These are phyloP conservation scores for Maudiozyma pseudohumilis DNA, from an alignment of 805 yeast genomes.

Conservation along the genomic window DNA sequence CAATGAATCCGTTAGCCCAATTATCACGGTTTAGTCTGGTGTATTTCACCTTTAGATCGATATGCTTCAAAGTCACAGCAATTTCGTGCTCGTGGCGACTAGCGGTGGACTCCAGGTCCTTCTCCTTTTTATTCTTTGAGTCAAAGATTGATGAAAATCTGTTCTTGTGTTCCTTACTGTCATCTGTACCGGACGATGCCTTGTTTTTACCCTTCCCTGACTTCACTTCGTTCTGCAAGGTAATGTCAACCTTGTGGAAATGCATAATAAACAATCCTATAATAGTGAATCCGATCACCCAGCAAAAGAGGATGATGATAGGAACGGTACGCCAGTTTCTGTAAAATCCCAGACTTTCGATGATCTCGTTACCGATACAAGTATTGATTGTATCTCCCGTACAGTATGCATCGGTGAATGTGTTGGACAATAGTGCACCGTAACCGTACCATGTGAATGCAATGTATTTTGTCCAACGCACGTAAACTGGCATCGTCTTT, in stretches of 20 bases:
- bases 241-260: constrained; percentile 33
- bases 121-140: neutral
- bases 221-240: constrained; percentile 19
- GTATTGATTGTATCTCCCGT: constrained; percentile 34
- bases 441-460: constrained; percentile 73
- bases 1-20: constrained; percentile 8
- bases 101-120: constrained; percentile 13
- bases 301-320: constrained; percentile 46
- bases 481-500: constrained; percentile 69
- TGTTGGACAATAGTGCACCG: constrained; percentile 57
- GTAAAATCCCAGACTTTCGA: constrained; percentile 51
- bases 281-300: constrained; percentile 45
- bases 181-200: neutral
- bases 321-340: constrained; percentile 59
- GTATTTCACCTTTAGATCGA: constrained; percentile 10
- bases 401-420: constrained; percentile 51
- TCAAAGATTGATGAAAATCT: constrained; percentile 3
- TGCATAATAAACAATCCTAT: constrained; percentile 40
- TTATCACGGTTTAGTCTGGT: constrained; percentile 3
- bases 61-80: constrained; percentile 9
- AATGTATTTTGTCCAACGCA: constrained; percentile 71
- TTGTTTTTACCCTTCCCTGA: constrained; percentile 7
- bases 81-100: constrained; percentile 5
- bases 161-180: neutral
- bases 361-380: constrained; percentile 39